Conservation (phyloP, 331 rosid genomes). For the Cydonia oblonga region DNA sequence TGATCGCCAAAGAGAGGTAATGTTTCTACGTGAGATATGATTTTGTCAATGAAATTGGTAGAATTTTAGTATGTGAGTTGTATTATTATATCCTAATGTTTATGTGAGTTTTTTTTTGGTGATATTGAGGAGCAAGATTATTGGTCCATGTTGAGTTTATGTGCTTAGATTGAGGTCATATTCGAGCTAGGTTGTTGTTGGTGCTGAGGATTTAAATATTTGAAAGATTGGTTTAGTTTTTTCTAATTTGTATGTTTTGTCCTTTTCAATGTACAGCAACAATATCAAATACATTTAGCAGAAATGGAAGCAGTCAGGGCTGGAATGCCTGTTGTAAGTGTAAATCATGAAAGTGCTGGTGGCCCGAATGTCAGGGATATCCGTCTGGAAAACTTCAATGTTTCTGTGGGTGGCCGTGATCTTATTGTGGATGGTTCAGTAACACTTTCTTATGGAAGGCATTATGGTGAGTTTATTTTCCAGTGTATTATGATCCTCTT, state of each 20-base stretch:
- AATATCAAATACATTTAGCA: slow-evolving; percentile 72
- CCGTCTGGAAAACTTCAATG: slow-evolving; percentile 73
- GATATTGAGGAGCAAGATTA: not conserved
- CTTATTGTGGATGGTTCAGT: slow-evolving; percentile 82
- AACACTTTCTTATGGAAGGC: slow-evolving; percentile 89
- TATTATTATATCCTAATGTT: not conserved
- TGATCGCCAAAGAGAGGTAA: slow-evolving; percentile 91
- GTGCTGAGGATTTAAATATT: not conserved
- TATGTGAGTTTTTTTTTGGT: not conserved
- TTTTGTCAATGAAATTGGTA: too few relatives aligned
- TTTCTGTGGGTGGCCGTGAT: slow-evolving; percentile 97
- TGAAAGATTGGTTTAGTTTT: not conserved
- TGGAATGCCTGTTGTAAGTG: slow-evolving; percentile 81
- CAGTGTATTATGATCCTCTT: not conserved
- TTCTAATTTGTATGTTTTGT: not conserved
- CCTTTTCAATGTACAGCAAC: slow-evolving; percentile 35
- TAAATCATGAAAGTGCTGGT: slow-evolving; percentile 53
- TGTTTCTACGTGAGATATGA: not conserved
- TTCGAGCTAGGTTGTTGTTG: slow-evolving; percentile 7
- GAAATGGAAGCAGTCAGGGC: slow-evolving; percentile 94
- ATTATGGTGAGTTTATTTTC: slow-evolving; percentile 53
- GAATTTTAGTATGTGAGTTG: not conserved
- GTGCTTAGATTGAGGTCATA: not conserved
- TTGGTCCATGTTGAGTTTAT: not conserved
- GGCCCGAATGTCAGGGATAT: slow-evolving; percentile 77